phyloP scores from a whole-genome alignment of 345 rosid genomes.

The Schrenkiella parvula region DNA sequence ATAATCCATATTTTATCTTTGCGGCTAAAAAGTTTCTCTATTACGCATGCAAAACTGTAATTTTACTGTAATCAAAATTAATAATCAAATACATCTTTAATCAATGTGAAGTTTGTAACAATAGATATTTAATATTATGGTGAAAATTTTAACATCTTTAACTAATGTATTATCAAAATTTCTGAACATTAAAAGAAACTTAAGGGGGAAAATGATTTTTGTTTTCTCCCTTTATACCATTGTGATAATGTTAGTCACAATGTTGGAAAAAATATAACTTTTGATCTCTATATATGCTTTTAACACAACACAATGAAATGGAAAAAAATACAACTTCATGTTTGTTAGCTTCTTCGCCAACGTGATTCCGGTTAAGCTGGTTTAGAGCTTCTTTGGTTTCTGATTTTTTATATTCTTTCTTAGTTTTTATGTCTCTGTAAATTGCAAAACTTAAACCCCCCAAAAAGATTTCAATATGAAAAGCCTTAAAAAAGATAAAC shows the following conservation, averaged over 20 bases:
- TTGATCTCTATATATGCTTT: not conserved
- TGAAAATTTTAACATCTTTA: not conserved
- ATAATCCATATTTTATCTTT: conserved; percentile 21
- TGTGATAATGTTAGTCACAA: no score
- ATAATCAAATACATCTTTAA: not conserved
- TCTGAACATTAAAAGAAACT: not conserved
- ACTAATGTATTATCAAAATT: not conserved
- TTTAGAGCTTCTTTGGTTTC: no score
- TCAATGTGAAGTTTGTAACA: not conserved
- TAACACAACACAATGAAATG: not conserved
- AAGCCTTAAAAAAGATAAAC: no score
- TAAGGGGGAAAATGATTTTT: not conserved
- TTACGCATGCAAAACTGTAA: conserved; percentile 22
- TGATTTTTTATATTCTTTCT: no score
- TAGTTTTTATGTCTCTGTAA: no score
- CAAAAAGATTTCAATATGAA: no score
- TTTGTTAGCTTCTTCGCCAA: no score
- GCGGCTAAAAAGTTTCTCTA: conserved; percentile 7
- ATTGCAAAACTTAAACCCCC: no score
- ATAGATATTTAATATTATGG: not conserved
- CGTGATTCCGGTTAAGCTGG: no score
- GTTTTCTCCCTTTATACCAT: not conserved
- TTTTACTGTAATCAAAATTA: not conserved
- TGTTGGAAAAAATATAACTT: no score
- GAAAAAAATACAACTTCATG: not conserved